Base-by-base conservation (phyloP, 2,329 filamentous ascomycete genomes). In the Fusarium pseudograminearum region DNA sequence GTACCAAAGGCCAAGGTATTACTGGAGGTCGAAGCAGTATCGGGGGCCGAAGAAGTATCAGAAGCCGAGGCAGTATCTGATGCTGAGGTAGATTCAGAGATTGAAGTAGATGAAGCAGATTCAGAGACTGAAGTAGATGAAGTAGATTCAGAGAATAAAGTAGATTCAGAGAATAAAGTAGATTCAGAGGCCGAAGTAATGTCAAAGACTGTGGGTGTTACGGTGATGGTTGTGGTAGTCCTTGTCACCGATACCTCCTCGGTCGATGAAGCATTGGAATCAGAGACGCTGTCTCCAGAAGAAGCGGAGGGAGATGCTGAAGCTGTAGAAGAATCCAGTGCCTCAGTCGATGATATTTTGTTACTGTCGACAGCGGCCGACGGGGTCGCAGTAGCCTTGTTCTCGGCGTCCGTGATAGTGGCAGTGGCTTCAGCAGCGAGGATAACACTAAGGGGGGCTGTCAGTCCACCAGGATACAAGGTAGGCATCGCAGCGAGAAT, bases 151-250 rank as follows among this genome's bases (percentile, higher is more conserved):
- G 34, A 36, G 34, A 10, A 28, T 28, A 28, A 28, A 10, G n/a
- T n/a, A n/a, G n/a, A n/a, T n/a, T n/a, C 24, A 24, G 24, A 24
- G 24, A 24, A 24, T 24, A 24, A 24, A 24, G 26, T 22, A 24
- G 40, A 24, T 6, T 16, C 5, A 42, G 40, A 24, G 41, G 6
- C 16, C 4, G 22, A 44, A 16, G 36, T 5, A 40, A 11, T 7
- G 11, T 40, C n/a, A 20, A n/a, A 6, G n/a, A 15, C 36, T 22
- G 36, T 40, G 15, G 57, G 41, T 11, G 64, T 42, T 15, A 41
- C 44, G 7, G 63, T 68, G 14, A 53, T 34, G 3, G 65, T 68
- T 22, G 52, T 64, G 7, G 58, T 65, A 46, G 48, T 59, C n/a
- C n/a, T 36, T 9, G 48, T 52, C 33, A 52, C 34, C 22, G n/a